Percentiles rank a stretch among this genome's conserved stretches.
phyloP scores from a whole-genome alignment of 192 early-diverging fungal species.

The Gamsiella multidivaricata region DNA sequence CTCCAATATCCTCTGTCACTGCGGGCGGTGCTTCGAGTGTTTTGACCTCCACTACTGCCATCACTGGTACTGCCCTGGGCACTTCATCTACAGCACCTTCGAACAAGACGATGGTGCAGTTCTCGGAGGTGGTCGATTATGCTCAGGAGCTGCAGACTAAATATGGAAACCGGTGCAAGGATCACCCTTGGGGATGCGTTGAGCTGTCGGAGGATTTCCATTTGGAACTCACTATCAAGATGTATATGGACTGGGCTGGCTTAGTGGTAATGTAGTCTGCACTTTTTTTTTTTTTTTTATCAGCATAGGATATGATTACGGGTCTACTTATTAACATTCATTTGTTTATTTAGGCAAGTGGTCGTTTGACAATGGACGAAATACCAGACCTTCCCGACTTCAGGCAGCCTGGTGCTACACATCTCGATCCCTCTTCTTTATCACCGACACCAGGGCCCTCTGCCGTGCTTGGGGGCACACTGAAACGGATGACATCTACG shows the following conservation, averaged over 20 bases:
- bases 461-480: background rate
- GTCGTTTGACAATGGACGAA: slow-evolving; percentile 46
- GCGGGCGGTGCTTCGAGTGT: background rate
- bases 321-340: background rate
- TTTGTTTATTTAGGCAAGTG: slow-evolving; percentile 31
- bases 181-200: slow-evolving; percentile 52
- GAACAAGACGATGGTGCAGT: slow-evolving; percentile 40
- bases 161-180: slow-evolving; percentile 26
- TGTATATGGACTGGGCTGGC: slow-evolving; percentile 55
- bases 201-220: slow-evolving; percentile 31
- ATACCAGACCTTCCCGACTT: slow-evolving; percentile 47
- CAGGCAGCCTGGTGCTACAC: background rate
- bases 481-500: slow-evolving; percentile 35
- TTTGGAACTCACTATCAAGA: slow-evolving; percentile 52
- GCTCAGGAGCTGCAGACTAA: slow-evolving; percentile 37
- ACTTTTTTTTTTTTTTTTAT: background rate
- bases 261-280: slow-evolving; percentile 27
- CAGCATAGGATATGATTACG: background rate
- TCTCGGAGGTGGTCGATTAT: slow-evolving; percentile 48
- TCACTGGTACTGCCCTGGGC: background rate
- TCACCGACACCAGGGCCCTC: slow-evolving; percentile 2
- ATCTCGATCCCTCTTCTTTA: background rate
- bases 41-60: background rate
- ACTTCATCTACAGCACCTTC: slow-evolving; percentile 1
- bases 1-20: slow-evolving; percentile 14